Evolutionary conservation across 2,329 filamentous ascomycete genomes (phyloP).

Genomic region (Dothideomycetes sp.): DNA sequence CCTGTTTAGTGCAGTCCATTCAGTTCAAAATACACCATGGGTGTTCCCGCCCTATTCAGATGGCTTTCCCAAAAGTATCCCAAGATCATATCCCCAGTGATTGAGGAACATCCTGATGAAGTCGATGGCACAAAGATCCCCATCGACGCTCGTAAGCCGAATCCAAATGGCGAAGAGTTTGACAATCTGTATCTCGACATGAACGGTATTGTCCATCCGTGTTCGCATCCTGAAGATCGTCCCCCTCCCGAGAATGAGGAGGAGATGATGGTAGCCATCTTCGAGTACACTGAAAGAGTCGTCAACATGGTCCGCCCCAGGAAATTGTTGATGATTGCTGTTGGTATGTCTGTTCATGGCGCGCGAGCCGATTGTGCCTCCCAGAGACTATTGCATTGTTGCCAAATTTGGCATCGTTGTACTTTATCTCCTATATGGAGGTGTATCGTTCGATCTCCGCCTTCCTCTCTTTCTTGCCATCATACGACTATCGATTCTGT

Average conservation of each 20-base stretch:
- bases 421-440: neutral
- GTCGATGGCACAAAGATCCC: slow-evolving; percentile 79
- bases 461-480: too few species aligned
- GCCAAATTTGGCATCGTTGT: slow-evolving; percentile 14
- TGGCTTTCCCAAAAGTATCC: slow-evolving; percentile 97
- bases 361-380: slow-evolving; percentile 9
- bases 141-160: slow-evolving; percentile 71
- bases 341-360: slow-evolving; percentile 52
- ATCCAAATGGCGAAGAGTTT: slow-evolving; percentile 95
- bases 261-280: slow-evolving; percentile 99
- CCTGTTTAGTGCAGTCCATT: too few species aligned
- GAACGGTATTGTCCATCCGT: slow-evolving; percentile 99
- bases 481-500: too few species aligned
- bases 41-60: slow-evolving; percentile 89
- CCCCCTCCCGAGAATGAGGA: slow-evolving; percentile 88
- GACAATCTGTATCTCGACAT: slow-evolving; percentile 98
- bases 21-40: too few species aligned
- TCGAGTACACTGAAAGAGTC: slow-evolving; percentile 96
- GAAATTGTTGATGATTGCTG: slow-evolving; percentile 94
- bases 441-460: too few species aligned
- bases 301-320: slow-evolving; percentile 97
- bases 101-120: slow-evolving; percentile 71
- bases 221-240: slow-evolving; percentile 90
- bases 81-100: slow-evolving; percentile 86
- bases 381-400: slow-evolving; percentile 20